Evolutionary conservation across 495 filamentous ascomycete genomes (phyloP).

Genomic region (Xylaria palmicola): DNA sequence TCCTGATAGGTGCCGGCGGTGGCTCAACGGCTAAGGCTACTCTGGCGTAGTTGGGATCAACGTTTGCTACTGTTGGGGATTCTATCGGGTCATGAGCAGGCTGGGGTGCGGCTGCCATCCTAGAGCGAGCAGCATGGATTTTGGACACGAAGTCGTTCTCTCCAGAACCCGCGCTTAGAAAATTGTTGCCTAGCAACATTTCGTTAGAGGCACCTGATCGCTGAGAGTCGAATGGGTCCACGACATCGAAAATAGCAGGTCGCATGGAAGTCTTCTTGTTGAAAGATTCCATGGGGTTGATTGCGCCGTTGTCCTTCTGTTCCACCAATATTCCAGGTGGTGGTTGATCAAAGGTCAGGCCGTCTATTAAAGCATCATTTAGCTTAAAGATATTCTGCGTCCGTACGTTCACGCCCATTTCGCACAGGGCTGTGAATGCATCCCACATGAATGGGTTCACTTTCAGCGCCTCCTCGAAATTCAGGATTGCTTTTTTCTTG

Average conservation of each 20-base stretch:
- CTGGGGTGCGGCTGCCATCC: constrained; percentile 25
- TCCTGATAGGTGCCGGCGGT: constrained; percentile 66
- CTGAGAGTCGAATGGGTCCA: constrained; percentile 45
- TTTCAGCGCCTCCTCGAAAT: constrained; percentile 84
- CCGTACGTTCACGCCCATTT: constrained; percentile 69
- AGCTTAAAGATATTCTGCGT: constrained; percentile 84
- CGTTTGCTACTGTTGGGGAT: constrained; percentile 37
- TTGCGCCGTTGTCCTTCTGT: constrained; percentile 27
- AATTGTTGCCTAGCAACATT: constrained; percentile 30
- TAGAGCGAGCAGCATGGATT: constrained; percentile 38
- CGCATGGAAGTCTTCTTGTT: constrained; percentile 38
- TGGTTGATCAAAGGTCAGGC: constrained; percentile 31
- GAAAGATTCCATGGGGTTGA: constrained; percentile 30
- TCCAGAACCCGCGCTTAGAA: constrained; percentile 30
- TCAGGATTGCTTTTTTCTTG: constrained; percentile 73
- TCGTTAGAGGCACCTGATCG: constrained; percentile 37
- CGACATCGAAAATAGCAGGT: constrained; percentile 34
- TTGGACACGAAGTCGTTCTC: constrained; percentile 46
- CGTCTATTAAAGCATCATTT: constrained; percentile 47
- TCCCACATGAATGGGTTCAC: constrained; percentile 98
- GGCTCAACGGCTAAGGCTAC: constrained; percentile 48
- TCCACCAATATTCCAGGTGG: constrained; percentile 24
- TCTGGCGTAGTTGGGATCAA: constrained; percentile 39
- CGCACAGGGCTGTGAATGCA: constrained; percentile 75
- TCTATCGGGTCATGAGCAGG: constrained; percentile 35